phyloP scores from a whole-genome alignment of 768 basidiomycete species.

The Phanerodontia chrysosporium region DNA sequence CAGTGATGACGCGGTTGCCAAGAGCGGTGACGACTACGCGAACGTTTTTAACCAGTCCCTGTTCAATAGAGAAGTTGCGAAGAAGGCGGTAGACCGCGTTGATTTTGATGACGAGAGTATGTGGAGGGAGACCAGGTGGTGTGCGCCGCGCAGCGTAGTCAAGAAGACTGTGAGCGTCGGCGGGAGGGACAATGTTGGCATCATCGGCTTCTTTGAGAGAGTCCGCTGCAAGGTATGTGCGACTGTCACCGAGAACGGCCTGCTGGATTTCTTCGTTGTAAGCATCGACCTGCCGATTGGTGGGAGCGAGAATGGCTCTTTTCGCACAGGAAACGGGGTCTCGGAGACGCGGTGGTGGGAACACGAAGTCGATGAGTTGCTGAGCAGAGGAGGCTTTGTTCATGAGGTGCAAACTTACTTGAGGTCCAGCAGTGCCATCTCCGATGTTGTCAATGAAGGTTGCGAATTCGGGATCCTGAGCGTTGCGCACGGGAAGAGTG shows the following conservation, averaged over 20 bases:
- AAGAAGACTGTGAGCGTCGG: not conserved
- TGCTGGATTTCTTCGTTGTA: conserved; percentile 24
- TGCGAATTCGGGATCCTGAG: conserved; percentile 32
- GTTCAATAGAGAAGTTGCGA: conserved; percentile 34
- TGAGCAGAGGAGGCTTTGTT: conserved; percentile 16
- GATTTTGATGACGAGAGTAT: conserved; percentile 28
- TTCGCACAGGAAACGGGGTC: conserved; percentile 27
- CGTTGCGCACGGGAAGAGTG: conserved; percentile 32
- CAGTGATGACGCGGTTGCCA: conserved; percentile 20
- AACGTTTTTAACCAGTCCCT: conserved; percentile 38
- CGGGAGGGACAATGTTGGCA: not conserved
- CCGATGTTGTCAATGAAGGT: conserved; percentile 36
- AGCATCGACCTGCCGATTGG: conserved; percentile 31
- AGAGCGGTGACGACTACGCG: conserved; percentile 30
- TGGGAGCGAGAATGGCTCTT: conserved; percentile 34
- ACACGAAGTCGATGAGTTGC: conserved; percentile 29
- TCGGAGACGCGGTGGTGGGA: conserved; percentile 22
- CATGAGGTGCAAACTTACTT: conserved; percentile 22
- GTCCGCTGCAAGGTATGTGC: not conserved
- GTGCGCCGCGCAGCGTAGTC: conserved; percentile 13
- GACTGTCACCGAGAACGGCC: too few species aligned
- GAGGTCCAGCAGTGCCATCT: conserved; percentile 26
- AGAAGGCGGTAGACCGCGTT: conserved; percentile 31
- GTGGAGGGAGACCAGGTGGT: conserved; percentile 21
- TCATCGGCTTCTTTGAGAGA: not conserved